phyloP scores from a whole-genome alignment of 345 rosid species.

The Hibiscus tridactylites region DNA sequence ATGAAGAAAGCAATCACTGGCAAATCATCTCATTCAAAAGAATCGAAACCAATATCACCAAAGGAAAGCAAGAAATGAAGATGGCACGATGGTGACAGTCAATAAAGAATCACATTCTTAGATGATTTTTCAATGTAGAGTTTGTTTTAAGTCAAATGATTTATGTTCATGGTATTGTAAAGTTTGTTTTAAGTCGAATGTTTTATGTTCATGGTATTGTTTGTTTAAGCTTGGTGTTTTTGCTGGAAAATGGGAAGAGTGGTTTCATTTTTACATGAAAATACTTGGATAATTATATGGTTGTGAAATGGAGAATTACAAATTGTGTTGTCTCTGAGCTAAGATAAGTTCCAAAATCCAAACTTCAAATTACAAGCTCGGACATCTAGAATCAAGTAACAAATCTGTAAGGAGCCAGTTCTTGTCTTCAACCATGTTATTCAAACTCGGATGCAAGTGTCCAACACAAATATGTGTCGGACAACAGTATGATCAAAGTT shows the following conservation, averaged over 20 bases:
- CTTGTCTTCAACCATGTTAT: neutral
- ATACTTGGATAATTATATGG: neutral
- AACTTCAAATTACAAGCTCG: neutral
- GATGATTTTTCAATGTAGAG: neutral
- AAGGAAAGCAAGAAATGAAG: constrained; percentile 16
- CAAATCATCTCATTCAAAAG: constrained; percentile 49
- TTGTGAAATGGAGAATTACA: neutral
- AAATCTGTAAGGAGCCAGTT: neutral
- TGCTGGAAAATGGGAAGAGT: neutral
- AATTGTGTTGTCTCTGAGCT: neutral
- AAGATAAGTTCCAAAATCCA: neutral
- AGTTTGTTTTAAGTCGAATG: neutral
- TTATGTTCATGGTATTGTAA: neutral
- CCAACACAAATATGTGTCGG: too few species aligned
- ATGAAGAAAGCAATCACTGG: constrained; percentile 84
- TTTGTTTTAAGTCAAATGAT: neutral
- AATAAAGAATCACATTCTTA: neutral
- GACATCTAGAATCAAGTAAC: neutral
- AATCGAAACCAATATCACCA: constrained; percentile 41
- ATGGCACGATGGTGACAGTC: neutral
- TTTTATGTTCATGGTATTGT: neutral
- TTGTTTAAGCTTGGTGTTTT: constrained; percentile 14
- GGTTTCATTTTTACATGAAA: neutral
- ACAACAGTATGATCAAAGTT: too few species aligned
- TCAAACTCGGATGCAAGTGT: too few species aligned